Evolutionary conservation across 768 basidiomycete genomes (phyloP), one percentile per base, ranked within the genome.

Genomic region (Leccinum subtestaceum): DNA sequence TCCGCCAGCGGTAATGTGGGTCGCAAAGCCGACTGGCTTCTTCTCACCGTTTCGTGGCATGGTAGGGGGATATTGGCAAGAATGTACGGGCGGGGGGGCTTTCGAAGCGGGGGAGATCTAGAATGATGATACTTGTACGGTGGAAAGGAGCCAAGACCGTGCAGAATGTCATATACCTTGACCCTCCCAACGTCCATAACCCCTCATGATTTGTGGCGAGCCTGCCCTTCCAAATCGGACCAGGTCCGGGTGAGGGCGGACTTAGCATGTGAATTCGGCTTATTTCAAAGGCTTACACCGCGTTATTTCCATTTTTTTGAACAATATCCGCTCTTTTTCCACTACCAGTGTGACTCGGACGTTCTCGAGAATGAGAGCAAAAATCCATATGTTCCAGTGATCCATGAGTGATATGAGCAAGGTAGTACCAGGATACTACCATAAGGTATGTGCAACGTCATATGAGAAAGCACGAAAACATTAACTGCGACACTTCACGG

Each of bases 1-100:
- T 19, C 97, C 97, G 60, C 97, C 97, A 40, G 96, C 97, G 29
- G 89, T 89, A 71, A 98, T 85, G 72, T 99, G 95, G 45, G 85
- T 92, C 17, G 91, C 90, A 66, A 93, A 91, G 34, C 88, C 86
- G 10, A 93, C 87, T 19, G 88, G 87, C 68, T 88, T 90, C 78
- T 86, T 89, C 72, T 82, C 84, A 40, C 75, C 70, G 60, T 77
- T 78, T 64, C 82, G 76, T 60, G 85, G 79, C 84, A 86, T 86
- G 43, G 10, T 48, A 32, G 40, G n/a, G 56, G 58, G 52, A 53
- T 38, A 31, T 49, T 36, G 38, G 34, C 40, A 38, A 49, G 50
- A 25, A 43, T 17, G 34, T 29, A 12, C 19, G 23, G 15, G 19
- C 12, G 21, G 21, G 25, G 51, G 27, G 36, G 34, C 29, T 47